Conservation (phyloP, 495 filamentous ascomycete genomes). For the Podospora pseudocomata region DNA sequence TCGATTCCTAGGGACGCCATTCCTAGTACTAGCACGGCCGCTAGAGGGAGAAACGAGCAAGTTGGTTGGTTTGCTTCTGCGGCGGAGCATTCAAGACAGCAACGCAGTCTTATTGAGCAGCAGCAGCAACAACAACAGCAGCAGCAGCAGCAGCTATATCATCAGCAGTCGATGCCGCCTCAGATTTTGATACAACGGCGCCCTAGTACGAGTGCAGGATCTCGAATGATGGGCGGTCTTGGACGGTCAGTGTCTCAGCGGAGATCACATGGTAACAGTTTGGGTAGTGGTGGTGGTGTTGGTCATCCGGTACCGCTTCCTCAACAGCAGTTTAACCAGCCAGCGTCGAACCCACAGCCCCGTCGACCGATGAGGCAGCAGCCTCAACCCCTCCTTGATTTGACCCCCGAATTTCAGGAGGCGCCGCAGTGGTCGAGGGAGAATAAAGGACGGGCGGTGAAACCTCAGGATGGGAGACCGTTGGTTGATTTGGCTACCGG, state of each 20-base stretch:
- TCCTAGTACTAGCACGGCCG: background rate
- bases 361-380: background rate
- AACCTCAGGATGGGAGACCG: slow-evolving; percentile 54
- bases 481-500: slow-evolving; percentile 57
- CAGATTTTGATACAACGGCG: background rate
- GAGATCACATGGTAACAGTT: background rate
- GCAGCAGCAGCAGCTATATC: background rate
- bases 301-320: slow-evolving; percentile 25
- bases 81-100: slow-evolving; percentile 38
- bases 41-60: slow-evolving; percentile 8
- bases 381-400: slow-evolving; percentile 59
- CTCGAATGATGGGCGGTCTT: slow-evolving; percentile 2
- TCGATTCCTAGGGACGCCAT: background rate
- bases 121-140: background rate
- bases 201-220: background rate
- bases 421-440: slow-evolving; percentile 62
- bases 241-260: background rate
- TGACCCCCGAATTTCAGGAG: slow-evolving; percentile 70
- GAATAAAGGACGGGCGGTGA: slow-evolving; percentile 64
- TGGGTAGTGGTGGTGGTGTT: slow-evolving; percentile 9
- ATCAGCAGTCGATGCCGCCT: background rate
- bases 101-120: slow-evolving; percentile 14
- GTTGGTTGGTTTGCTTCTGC: slow-evolving; percentile 47
- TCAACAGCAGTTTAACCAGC: slow-evolving; percentile 34
- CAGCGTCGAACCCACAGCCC: background rate